Evolutionary conservation across 768 basidiomycete species (phyloP).

Genomic region (Lactarius sanguifluus): DNA sequence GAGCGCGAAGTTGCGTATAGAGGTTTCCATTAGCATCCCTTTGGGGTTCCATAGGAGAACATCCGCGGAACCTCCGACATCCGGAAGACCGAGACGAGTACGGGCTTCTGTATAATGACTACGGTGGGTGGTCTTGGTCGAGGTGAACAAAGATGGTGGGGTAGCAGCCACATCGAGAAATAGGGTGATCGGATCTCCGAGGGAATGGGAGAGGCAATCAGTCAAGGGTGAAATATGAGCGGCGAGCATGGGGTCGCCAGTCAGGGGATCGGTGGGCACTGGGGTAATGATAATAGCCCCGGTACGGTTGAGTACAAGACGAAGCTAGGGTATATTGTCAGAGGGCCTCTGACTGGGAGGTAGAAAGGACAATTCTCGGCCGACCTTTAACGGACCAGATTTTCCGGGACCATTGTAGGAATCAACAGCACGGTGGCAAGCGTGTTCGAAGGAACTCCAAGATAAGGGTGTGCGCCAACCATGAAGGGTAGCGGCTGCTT

Average conservation of each 20-base stretch:
- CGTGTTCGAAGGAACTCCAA: constrained; percentile 40
- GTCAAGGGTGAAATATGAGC: constrained; percentile 39
- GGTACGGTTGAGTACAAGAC: constrained; percentile 39
- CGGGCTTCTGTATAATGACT: constrained; percentile 62
- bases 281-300: constrained; percentile 18
- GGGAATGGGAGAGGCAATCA: constrained; percentile 32
- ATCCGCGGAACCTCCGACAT: constrained; percentile 40
- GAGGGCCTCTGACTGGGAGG: background rate
- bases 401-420: constrained; percentile 9
- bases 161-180: constrained; percentile 58
- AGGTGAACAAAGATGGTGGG: constrained; percentile 54
- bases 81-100: constrained; percentile 46
- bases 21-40: constrained; percentile 58
- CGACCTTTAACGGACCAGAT: constrained; percentile 27
- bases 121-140: constrained; percentile 71
- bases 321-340: constrained; percentile 42
- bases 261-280: constrained; percentile 33
- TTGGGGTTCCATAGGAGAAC: constrained; percentile 62
- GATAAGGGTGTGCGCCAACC: constrained; percentile 48
- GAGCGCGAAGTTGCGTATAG: constrained; percentile 72
- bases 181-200: constrained; percentile 44
- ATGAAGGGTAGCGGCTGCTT: constrained; percentile 49
- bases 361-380: background rate
- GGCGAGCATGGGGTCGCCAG: constrained; percentile 24
- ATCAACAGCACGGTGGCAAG: constrained; percentile 49